Evolutionary conservation across 352 stramenopile genomes (phyloP).

Genomic region (Phytophthora hibernalis): DNA sequence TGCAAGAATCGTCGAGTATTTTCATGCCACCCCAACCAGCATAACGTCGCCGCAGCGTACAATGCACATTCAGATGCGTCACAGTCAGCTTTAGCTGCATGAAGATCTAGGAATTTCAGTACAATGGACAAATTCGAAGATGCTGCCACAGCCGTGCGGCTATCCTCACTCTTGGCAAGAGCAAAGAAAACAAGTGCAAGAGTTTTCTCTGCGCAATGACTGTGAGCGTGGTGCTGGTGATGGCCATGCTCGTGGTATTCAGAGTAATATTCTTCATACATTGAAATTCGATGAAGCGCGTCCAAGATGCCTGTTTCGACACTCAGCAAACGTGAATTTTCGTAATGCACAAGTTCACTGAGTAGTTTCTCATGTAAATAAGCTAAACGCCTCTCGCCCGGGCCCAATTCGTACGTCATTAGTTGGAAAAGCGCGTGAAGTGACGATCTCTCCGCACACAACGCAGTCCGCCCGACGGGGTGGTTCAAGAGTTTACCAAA

Average conservation of each 20-base stretch:
- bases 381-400: slow-evolving; percentile 13
- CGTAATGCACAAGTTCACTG: slow-evolving; percentile 55
- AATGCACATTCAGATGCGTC: slow-evolving; percentile 35
- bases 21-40: slow-evolving; percentile 72
- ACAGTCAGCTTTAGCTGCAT: slow-evolving; percentile 38
- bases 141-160: slow-evolving; percentile 48
- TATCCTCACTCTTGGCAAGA: slow-evolving; percentile 56
- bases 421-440: slow-evolving; percentile 62
- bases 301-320: slow-evolving; percentile 67
- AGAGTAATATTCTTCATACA: slow-evolving; percentile 23
- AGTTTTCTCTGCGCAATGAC: slow-evolving; percentile 28
- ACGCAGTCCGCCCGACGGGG: slow-evolving; percentile 45
- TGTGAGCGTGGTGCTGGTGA: neutral
- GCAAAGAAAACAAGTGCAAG: slow-evolving; percentile 66
- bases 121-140: slow-evolving; percentile 47
- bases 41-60: slow-evolving; percentile 58
- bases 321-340: slow-evolving; percentile 58
- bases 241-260: neutral
- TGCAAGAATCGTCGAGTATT: slow-evolving; percentile 45
- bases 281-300: slow-evolving; percentile 38
- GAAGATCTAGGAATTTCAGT: slow-evolving; percentile 38
- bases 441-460: slow-evolving; percentile 53
- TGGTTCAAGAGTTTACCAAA: slow-evolving; percentile 68
- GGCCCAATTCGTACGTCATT: slow-evolving; percentile 35
- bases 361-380: slow-evolving; percentile 56